Percentiles rank a stretch among this genome's conserved stretches.
phyloP scores from a whole-genome alignment of 345 rosid genomes.

The Citrus unshiu region DNA sequence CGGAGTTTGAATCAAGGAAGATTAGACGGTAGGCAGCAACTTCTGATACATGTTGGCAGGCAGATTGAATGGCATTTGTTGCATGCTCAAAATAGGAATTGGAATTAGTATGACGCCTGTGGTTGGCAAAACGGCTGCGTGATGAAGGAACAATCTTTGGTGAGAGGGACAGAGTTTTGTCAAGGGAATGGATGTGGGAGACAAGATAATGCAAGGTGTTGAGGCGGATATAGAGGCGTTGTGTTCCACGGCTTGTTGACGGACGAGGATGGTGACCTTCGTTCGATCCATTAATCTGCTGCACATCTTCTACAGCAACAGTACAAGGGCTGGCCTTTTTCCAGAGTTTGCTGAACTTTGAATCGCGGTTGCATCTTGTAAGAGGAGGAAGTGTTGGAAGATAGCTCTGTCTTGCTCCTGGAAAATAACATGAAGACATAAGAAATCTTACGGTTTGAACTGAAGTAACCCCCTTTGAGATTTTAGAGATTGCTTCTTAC shows the following conservation, averaged over 20 bases:
- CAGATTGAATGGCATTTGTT: conserved; percentile 55
- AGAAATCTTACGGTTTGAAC: not conserved
- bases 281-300: not conserved
- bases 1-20: conserved; percentile 70
- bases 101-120: conserved; percentile 23
- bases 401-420: conserved; percentile 83
- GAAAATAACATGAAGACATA: not conserved
- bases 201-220: conserved; percentile 76
- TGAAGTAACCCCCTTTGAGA: not conserved
- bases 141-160: conserved; percentile 48
- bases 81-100: conserved; percentile 58
- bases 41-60: conserved; percentile 78
- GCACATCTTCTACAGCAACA: conserved; percentile 26
- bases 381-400: conserved; percentile 80
- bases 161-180: conserved; percentile 67
- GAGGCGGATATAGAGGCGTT: conserved; percentile 81
- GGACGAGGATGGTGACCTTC: conserved; percentile 75
- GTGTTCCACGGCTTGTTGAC: conserved; percentile 90
- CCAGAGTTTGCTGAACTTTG: conserved; percentile 64
- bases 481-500: conserved; percentile 29
- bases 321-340: conserved; percentile 72
- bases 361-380: conserved; percentile 77
- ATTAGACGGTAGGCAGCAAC: conserved; percentile 79
- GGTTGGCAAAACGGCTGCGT: conserved; percentile 31
- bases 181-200: conserved; percentile 73